Base-by-base conservation (phyloP, 2,329 filamentous ascomycete genomes). In the Lachnellula subtilissima region DNA sequence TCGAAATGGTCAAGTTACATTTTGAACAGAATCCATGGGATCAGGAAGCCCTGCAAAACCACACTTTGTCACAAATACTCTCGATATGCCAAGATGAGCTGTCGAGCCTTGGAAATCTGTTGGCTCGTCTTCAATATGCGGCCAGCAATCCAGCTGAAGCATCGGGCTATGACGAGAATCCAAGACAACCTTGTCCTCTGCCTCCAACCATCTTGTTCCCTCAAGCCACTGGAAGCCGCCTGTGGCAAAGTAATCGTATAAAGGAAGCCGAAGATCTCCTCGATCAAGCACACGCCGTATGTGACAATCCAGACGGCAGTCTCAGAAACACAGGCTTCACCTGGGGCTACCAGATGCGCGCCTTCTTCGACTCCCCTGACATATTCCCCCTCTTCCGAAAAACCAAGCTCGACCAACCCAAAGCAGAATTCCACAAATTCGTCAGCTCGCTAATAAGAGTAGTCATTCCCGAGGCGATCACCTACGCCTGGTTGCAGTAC, bases 321-420 rank as follows among this genome's bases (percentile, higher is more conserved):
- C 19, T 11, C 7, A 19, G 15, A 11, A 45, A 23, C 42, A 19
- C 42, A 45, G n/a, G 37, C 19, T 12, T 11, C 11, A 45, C 42
- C 19, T 45, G 42, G 42, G 42, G n/a, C 11, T 45, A 12, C n/a
- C 11, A 19, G 15, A 35, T 59, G 5, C 36, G 23, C 11, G 42
- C 48, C 14, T 50, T 52, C 35, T 54, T 59, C 37, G 45, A 45
- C 23, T 56, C 53, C 15, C 53, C 57, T 0, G 57, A 59, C 39
- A 53, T 59, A 6, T 59, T 15, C 15, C 42, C 42, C 2, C 42
- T 17, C 19, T 45, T 45, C 42, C n/a, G n/a, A 11, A 12, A 12
- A 2, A 19, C n/a, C 19, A 5, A 12, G 19, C 11, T 12, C 11
- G 3, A 15, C 5, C 6, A 8, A 4, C 42, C 42, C 5, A 45